These are phyloP conservation scores for Isabelozyma pseudorhagii DNA, from an alignment of 805 yeast species.

Conservation along the genomic window DNA sequence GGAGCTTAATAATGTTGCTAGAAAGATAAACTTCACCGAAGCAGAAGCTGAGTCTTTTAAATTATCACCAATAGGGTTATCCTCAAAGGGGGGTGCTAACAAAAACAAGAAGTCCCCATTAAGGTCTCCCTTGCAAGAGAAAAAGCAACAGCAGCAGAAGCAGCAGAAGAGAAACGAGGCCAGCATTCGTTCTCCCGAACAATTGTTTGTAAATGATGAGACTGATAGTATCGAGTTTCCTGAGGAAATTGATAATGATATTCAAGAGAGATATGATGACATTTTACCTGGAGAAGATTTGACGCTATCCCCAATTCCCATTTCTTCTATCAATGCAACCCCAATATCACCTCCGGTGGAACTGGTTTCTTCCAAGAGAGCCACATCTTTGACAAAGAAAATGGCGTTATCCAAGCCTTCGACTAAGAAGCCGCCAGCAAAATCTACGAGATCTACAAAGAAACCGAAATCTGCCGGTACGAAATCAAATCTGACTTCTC, in stretches of 20 bases:
- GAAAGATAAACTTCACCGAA: slow-evolving; percentile 34
- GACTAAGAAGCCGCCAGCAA: slow-evolving; percentile 4
- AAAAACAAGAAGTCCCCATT: slow-evolving; percentile 26
- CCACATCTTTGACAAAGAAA: slow-evolving; percentile 24
- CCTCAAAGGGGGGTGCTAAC: slow-evolving; percentile 14
- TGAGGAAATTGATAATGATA: slow-evolving; percentile 19
- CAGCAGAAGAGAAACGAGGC: not conserved
- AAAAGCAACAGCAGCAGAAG: slow-evolving; percentile 1
- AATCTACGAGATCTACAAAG: not conserved
- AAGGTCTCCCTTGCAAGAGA: slow-evolving; percentile 26
- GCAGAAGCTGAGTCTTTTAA: slow-evolving; percentile 29
- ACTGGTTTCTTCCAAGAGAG: not conserved
- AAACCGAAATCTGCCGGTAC: not conserved
- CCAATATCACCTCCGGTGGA: not conserved
- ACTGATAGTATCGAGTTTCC: not conserved
- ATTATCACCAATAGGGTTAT: slow-evolving; percentile 24
- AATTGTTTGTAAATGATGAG: slow-evolving; percentile 9
- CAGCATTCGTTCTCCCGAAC: not conserved
- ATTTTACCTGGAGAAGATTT: slow-evolving; percentile 2
- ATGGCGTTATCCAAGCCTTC: slow-evolving; percentile 27
- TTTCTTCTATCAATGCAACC: slow-evolving; percentile 2
- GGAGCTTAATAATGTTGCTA: slow-evolving; percentile 23
- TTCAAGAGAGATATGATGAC: slow-evolving; percentile 4
- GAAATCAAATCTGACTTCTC: not conserved
- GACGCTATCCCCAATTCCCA: slow-evolving; percentile 13